Evolutionary conservation across 352 stramenopile genomes (phyloP).

Genomic region (Peronospora tabacina): DNA sequence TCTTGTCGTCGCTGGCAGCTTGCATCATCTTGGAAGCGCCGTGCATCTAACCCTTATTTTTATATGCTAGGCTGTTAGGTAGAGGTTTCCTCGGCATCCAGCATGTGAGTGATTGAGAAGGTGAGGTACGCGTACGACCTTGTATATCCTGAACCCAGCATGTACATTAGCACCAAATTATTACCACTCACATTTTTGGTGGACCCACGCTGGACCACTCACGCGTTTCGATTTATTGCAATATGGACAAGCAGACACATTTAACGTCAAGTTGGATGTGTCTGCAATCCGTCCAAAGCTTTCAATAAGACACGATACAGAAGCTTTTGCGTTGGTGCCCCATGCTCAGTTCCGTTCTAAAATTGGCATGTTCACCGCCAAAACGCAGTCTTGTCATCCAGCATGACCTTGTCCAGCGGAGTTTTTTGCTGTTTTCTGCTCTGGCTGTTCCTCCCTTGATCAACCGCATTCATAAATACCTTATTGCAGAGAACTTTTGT

Average conservation of each 20-base stretch:
- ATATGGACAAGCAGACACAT: conserved; percentile 18
- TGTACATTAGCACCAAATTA: not conserved
- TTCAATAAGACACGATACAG: too few species aligned
- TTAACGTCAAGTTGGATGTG: conserved; percentile 21
- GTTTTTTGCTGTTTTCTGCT: not conserved
- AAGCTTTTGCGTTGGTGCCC: too few species aligned
- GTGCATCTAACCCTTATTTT: conserved; percentile 14
- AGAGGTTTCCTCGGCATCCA: conserved; percentile 1
- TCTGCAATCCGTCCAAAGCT: too few species aligned
- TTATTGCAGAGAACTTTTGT: conserved; percentile 21
- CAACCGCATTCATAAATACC: conserved; percentile 48
- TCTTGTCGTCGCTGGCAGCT: too few species aligned
- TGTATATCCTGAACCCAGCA: too few species aligned
- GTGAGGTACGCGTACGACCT: too few species aligned
- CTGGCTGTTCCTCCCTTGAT: not conserved
- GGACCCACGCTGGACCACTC: conserved; percentile 14
- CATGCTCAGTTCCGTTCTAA: too few species aligned
- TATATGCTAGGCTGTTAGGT: conserved; percentile 1
- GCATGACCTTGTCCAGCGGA: too few species aligned
- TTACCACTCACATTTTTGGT: conserved; percentile 23
- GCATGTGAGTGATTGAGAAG: too few species aligned
- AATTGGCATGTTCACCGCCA: too few species aligned
- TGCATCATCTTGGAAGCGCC: too few species aligned
- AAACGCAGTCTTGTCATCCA: too few species aligned
- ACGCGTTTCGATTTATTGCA: conserved; percentile 16